phyloP scores from a whole-genome alignment of 1,284 basidiomycete genomes.

The Bjerkandera adusta region DNA sequence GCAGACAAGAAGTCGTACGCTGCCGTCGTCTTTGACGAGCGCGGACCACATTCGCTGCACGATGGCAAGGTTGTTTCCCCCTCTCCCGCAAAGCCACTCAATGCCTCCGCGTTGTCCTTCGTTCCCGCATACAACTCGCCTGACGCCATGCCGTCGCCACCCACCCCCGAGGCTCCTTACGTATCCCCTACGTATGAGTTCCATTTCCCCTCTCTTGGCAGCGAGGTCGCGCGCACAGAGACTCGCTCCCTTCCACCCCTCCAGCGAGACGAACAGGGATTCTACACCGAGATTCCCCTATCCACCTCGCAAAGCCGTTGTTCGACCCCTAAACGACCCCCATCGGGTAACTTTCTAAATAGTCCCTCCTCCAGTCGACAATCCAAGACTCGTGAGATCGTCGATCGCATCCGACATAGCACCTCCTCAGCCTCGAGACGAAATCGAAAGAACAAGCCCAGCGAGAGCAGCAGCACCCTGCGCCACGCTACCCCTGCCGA shows the following conservation, averaged over 20 bases:
- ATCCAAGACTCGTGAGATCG: conserved; percentile 32
- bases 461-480: conserved; percentile 8
- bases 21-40: conserved; percentile 23
- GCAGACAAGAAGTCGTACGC: conserved; percentile 27
- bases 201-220: conserved; percentile 29
- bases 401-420: conserved; percentile 29
- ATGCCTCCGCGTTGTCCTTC: conserved; percentile 29
- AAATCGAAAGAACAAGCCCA: conserved; percentile 19
- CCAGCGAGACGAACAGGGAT: conserved; percentile 32
- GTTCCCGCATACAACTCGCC: conserved; percentile 23
- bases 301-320: conserved; percentile 21
- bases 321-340: conserved; percentile 25
- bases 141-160: conserved; percentile 14
- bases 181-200: conserved; percentile 30
- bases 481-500: neutral
- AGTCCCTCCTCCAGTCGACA: no score
- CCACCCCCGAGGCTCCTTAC: conserved; percentile 14
- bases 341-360: no score
- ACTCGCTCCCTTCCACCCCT: conserved; percentile 28
- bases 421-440: conserved; percentile 15
- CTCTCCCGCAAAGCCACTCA: conserved; percentile 30
- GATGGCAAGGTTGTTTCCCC: conserved; percentile 22
- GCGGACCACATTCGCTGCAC: conserved; percentile 7
- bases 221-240: conserved; percentile 21
- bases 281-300: conserved; percentile 26